phyloP scores from a whole-genome alignment of 352 stramenopile species.

The Phytophthora fragariae region DNA sequence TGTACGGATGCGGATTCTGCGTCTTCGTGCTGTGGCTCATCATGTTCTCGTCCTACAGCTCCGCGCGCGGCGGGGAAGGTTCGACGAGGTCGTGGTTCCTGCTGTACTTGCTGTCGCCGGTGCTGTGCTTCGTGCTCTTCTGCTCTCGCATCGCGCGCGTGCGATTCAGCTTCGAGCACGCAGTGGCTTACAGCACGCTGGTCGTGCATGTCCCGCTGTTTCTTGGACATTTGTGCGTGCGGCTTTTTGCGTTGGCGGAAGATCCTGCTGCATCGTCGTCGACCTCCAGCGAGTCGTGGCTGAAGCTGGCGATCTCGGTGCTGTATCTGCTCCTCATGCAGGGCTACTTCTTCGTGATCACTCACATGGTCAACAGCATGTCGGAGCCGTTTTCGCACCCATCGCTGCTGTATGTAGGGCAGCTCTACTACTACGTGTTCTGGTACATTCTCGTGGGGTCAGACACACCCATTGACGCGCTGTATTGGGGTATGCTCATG shows the following conservation, averaged over 20 bases:
- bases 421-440: conserved; percentile 91
- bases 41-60: conserved; percentile 79
- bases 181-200: conserved; percentile 78
- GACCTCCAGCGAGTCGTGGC: conserved; percentile 53
- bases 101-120: conserved; percentile 65
- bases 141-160: conserved; percentile 45
- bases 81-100: conserved; percentile 63
- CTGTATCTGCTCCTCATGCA: conserved; percentile 86
- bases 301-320: conserved; percentile 81
- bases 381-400: conserved; percentile 83
- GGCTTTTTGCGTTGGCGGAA: conserved; percentile 75
- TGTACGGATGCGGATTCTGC: conserved; percentile 54
- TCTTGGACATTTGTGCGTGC: conserved; percentile 82
- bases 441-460: conserved; percentile 89
- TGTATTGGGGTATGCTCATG: conserved; percentile 88
- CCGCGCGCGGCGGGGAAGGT: conserved; percentile 33
- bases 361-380: conserved; percentile 83
- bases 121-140: conserved; percentile 69
- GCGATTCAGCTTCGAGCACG: conserved; percentile 69
- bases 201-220: conserved; percentile 84
- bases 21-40: conserved; percentile 62
- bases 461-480: conserved; percentile 78
- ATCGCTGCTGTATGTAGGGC: conserved; percentile 83
- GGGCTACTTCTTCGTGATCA: conserved; percentile 87
- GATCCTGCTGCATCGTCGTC: conserved; percentile 36